Evolutionary conservation across 495 filamentous ascomycete genomes (phyloP), one percentile per base, ranked within the genome.

Genomic region (Daldinia bambusicola): DNA sequence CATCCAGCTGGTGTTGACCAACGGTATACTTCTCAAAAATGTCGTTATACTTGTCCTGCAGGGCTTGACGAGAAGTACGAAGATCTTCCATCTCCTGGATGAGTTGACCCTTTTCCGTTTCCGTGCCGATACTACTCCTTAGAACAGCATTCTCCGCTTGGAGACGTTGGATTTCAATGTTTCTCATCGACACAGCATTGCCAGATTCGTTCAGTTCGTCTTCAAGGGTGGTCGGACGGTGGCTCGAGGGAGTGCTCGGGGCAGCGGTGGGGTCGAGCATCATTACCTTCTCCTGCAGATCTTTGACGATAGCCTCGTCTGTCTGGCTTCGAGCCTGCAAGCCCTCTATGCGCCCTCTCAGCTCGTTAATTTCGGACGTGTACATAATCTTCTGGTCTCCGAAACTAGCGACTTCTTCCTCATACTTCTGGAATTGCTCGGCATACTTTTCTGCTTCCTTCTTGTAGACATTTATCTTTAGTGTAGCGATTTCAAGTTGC

Each of bases 81-180:
- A 76, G 53, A 18, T 77, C 74, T 37, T 87, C 84, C 59, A 87
- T 79, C 75, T 87, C 82, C 32, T 77, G 72, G 16, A 83, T 79
- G 36, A 88, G 79, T 38, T 78, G 77, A 52, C 83, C 80, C 61
- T 83, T 86, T 53, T 85, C 82, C 0, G 83, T 82, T 9, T 79
- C 83, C 8, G 81, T 83, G 0, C 78, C 77, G 61, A 84, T 80
- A 63, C 78, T 84, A 60, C 79, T 84, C 71, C 82, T 82, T 13
- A 87, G 78, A 7, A 87, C 75, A 51, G 80, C 76, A 68, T 85
- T 87, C 70, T 88, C 86, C 14, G 86, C 82, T 67, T 84, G 83
- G 52, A 88, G 78, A 36, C 84, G 80, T 32, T 84, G 82, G 32
- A 85, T 60, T 68, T 87, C 83, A 13, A 80, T 78, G 36, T 72